phyloP scores from a whole-genome alignment of 257 asterid species.

The Scutellaria baicalensis region DNA sequence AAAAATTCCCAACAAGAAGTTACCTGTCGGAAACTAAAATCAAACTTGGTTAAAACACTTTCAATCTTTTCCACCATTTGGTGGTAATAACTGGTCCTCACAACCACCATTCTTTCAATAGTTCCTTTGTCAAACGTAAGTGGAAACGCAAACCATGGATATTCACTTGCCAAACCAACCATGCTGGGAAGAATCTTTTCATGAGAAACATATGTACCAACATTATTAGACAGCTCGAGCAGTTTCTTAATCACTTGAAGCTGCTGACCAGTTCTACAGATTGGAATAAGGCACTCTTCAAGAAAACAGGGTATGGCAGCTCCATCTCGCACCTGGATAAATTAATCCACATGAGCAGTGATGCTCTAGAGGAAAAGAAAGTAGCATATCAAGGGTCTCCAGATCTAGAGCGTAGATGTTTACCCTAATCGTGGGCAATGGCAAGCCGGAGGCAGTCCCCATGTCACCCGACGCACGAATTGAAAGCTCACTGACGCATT shows the following conservation, averaged over 20 bases:
- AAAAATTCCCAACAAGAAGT: slow-evolving; percentile 6
- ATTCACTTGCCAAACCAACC: slow-evolving; percentile 43
- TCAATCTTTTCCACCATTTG: slow-evolving; percentile 72
- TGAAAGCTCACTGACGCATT: slow-evolving; percentile 31
- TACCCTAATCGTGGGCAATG: slow-evolving; percentile 72
- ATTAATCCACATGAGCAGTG: slow-evolving; percentile 15
- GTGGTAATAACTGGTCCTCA: slow-evolving; percentile 60
- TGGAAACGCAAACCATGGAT: slow-evolving; percentile 50
- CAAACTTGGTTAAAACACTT: slow-evolving; percentile 42
- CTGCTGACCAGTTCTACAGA: slow-evolving; percentile 96
- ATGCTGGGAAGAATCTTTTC: slow-evolving; percentile 66
- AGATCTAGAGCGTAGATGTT: slow-evolving; percentile 21
- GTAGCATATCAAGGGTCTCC: slow-evolving; percentile 15
- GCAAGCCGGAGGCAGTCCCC: slow-evolving; percentile 38
- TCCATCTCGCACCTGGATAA: slow-evolving; percentile 74
- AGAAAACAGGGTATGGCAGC: slow-evolving; percentile 78
- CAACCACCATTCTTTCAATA: slow-evolving; percentile 47
- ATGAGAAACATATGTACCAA: slow-evolving; percentile 38
- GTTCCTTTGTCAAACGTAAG: slow-evolving; percentile 69
- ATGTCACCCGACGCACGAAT: slow-evolving; percentile 22
- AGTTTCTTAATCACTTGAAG: slow-evolving; percentile 83
- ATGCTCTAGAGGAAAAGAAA: slow-evolving; percentile 16
- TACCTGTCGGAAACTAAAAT: slow-evolving; percentile 67
- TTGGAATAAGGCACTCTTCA: slow-evolving; percentile 64
- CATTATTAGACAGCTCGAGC: slow-evolving; percentile 59